Conservation (phyloP, 495 filamentous ascomycete species). For the Penicillium riverlandense region DNA sequence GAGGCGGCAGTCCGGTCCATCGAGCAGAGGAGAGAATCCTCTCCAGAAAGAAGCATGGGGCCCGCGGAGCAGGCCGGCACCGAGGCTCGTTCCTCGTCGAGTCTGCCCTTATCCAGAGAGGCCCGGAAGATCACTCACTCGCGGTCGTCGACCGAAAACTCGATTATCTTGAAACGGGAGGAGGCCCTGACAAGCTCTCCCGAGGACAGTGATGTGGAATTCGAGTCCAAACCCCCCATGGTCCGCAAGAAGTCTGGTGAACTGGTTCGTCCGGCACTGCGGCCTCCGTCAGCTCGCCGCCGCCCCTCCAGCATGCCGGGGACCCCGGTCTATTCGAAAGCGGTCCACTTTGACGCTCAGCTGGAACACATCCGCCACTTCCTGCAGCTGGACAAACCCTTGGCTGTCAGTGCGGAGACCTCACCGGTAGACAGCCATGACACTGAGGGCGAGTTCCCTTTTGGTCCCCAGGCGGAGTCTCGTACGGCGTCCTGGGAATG, state of each 20-base stretch:
- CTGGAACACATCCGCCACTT: slow-evolving; percentile 95
- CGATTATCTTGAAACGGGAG: slow-evolving; percentile 45
- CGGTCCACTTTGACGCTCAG: slow-evolving; percentile 91
- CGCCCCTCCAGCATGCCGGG: slow-evolving; percentile 96
- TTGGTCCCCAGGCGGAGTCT: slow-evolving; percentile 48
- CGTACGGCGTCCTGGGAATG: slow-evolving; percentile 60
- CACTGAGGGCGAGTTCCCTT: slow-evolving; percentile 80
- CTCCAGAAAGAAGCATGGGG: slow-evolving; percentile 44
- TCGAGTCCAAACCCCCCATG: slow-evolving; percentile 66
- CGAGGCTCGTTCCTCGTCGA: slow-evolving; percentile 25
- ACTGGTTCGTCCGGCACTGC: slow-evolving; percentile 85
- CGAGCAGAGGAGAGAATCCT: slow-evolving; percentile 55
- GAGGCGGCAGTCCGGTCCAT: slow-evolving; percentile 78
- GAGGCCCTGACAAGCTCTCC: slow-evolving; percentile 55
- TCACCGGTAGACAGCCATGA: slow-evolving; percentile 86
- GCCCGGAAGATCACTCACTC: slow-evolving; percentile 70
- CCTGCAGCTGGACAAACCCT: slow-evolving; percentile 81
- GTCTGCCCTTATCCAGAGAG: slow-evolving; percentile 41
- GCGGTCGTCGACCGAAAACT: slow-evolving; percentile 74
- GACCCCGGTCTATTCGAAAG: slow-evolving; percentile 89
- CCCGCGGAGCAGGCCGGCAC: slow-evolving; percentile 28
- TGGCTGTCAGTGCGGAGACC: slow-evolving; percentile 91
- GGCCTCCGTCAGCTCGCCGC: slow-evolving; percentile 59
- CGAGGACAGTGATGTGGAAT: slow-evolving; percentile 52
- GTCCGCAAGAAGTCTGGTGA: slow-evolving; percentile 98